Percentiles rank a stretch among this genome's conserved stretches.
Evolutionary conservation across 2,329 filamentous ascomycete genomes (phyloP).

Genomic region (Alternaria solani): DNA sequence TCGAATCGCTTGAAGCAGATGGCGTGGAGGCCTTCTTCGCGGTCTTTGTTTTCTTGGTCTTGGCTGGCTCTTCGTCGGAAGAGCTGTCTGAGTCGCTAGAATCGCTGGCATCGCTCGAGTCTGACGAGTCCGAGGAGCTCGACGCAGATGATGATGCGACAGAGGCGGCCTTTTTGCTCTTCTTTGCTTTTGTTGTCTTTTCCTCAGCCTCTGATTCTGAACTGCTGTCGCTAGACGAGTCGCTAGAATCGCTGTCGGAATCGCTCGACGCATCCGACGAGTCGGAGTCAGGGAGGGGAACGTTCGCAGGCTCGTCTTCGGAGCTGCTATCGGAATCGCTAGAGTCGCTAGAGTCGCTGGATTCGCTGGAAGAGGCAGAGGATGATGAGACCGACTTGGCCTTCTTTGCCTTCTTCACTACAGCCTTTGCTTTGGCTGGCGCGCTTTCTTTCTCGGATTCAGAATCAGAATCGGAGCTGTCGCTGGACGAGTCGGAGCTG

Average conservation of each 20-base stretch:
- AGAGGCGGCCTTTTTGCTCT: conserved; percentile 37
- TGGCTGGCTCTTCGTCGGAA: conserved; percentile 27
- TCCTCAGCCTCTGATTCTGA: conserved; percentile 37
- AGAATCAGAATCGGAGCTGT: conserved; percentile 27
- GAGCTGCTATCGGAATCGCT: conserved; percentile 30
- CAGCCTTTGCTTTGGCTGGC: conserved; percentile 34
- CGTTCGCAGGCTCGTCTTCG: conserved; percentile 34
- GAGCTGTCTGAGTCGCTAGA: conserved; percentile 40
- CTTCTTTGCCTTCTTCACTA: conserved; percentile 16
- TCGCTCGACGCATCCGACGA: conserved; percentile 33
- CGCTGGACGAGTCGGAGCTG: conserved; percentile 26
- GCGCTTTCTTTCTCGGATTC: conserved; percentile 51
- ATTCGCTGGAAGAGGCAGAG: conserved; percentile 17
- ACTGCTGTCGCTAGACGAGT: conserved; percentile 39
- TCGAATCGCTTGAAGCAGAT: conserved; percentile 34
- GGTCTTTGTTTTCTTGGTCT: conserved; percentile 20
- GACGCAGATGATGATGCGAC: conserved; percentile 44
- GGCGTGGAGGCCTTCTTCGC: conserved; percentile 25
- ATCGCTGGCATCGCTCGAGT: conserved; percentile 29
- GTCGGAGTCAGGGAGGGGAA: conserved; percentile 38
- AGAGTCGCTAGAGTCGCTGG: conserved; percentile 32
- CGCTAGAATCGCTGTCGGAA: conserved; percentile 32
- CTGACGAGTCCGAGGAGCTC: conserved; percentile 33
- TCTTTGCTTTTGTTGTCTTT: conserved; percentile 28
- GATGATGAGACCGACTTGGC: conserved; percentile 19